Base-by-base conservation (phyloP, 2,329 filamentous ascomycete species). In the Cladosporium sp. region DNA sequence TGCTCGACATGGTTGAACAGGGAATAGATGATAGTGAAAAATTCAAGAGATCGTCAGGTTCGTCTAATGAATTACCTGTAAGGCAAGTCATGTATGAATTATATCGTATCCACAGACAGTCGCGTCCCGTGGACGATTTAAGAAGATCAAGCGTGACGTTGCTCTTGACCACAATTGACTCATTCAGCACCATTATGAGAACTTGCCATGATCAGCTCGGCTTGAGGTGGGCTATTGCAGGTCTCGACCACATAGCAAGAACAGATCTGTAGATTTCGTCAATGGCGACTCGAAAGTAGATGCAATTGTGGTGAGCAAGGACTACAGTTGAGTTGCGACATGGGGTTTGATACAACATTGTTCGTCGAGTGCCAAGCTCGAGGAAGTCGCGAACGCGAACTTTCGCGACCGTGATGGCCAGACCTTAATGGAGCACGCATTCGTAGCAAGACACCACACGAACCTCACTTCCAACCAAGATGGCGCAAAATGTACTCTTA, bases 401-500 rank as follows among this genome's bases (percentile, higher is more conserved):
- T 54, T 54, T 54, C 60, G 47, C 59, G 30, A 62, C 60, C 34
- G 52, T 24, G 32, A 54, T 63, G 60, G 44, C 21, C 59, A 62
- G 24, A 54, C 47, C 49, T 38, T 41, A 15, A 54, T 54, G 44
- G 32, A 36, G 18, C 21, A 30, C 18, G n/a, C 38, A 32, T 21
- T 32, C n/a, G 21, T 12, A 18, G 12, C 59, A 14, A 52, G 12
- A 8, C 3, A 52, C 21, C 30, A 38, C 21, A n/a, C 32, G 34
- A 21, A 54, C 32, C 18, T 32, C 32, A 24, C 15, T 41, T 12
- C 10, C 49, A 63, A 54, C 24, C 21, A 24, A 24, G 77, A 94
- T 95, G 92, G 84, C 91, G 32, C 93, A 90, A 67, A 88, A 92
- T 73, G 87, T 97, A 67, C 82, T 88, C 11, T 86, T 97, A 61